phyloP scores from a whole-genome alignment of 805 yeast genomes.

The Candida adriatica region DNA sequence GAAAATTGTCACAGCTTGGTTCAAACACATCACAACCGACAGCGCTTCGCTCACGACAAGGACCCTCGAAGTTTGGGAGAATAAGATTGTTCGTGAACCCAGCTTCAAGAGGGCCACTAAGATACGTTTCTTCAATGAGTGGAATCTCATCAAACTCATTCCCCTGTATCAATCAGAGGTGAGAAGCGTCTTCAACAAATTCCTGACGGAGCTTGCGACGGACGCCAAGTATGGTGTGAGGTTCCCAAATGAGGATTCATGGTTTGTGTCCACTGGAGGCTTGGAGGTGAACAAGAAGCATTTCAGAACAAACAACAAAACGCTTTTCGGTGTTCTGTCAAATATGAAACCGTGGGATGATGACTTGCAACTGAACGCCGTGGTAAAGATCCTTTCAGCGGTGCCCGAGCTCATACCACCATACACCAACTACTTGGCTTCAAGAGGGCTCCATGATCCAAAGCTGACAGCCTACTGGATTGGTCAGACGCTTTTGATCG shows the following conservation, averaged over 20 bases:
- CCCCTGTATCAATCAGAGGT: slow-evolving; percentile 41
- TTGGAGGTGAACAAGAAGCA: slow-evolving; percentile 41
- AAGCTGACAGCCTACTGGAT: slow-evolving; percentile 77
- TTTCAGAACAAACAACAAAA: slow-evolving; percentile 61
- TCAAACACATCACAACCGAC: slow-evolving; percentile 59
- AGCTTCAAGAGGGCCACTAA: slow-evolving; percentile 63
- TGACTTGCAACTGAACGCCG: slow-evolving; percentile 50
- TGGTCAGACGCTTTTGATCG: slow-evolving; percentile 57
- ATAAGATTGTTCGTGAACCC: slow-evolving; percentile 49
- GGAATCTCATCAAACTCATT: slow-evolving; percentile 53
- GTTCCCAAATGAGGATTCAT: slow-evolving; percentile 40
- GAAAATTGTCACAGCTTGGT: slow-evolving; percentile 57
- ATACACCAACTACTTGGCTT: slow-evolving; percentile 50
- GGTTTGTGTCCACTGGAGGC: slow-evolving; percentile 34
- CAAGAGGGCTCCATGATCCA: slow-evolving; percentile 74
- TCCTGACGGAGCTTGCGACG: slow-evolving; percentile 43
- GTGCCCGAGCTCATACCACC: slow-evolving; percentile 72
- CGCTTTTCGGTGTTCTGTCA: slow-evolving; percentile 55
- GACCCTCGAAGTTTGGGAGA: slow-evolving; percentile 42
- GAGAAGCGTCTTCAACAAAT: slow-evolving; percentile 33
- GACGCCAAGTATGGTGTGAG: slow-evolving; percentile 42
- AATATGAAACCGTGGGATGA: slow-evolving; percentile 80
- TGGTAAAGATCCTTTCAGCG: slow-evolving; percentile 39
- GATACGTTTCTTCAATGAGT: slow-evolving; percentile 71
- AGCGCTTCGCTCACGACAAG: slow-evolving; percentile 32